These are phyloP conservation scores for Apiotrichum domesticum DNA, from an alignment of 1,284 basidiomycete genomes.

Conservation along the genomic window DNA sequence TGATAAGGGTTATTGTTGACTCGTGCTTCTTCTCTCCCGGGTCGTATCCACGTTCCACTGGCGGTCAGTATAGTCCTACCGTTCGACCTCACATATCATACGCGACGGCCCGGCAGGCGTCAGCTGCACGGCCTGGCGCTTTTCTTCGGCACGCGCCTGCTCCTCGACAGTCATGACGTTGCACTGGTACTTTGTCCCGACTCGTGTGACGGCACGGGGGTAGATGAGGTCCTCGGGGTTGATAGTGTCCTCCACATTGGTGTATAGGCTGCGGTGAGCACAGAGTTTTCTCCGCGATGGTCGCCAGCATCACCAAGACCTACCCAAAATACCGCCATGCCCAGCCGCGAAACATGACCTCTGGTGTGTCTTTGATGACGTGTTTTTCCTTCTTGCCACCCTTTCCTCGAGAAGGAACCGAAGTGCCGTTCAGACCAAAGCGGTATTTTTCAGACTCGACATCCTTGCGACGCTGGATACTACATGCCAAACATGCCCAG, in stretches of 20 bases:
- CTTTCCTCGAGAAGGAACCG: conserved; percentile 53
- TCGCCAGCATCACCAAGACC: conserved; percentile 34
- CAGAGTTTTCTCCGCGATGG: not conserved
- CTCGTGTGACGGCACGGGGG: conserved; percentile 78
- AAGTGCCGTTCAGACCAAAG: conserved; percentile 50
- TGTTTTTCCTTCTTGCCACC: conserved; percentile 59
- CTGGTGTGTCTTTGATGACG: conserved; percentile 59
- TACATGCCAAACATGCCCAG: conserved; percentile 94
- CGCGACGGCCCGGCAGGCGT: conserved; percentile 1
- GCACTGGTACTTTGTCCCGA: conserved; percentile 81
- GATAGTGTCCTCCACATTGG: conserved; percentile 82
- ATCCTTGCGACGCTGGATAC: conserved; percentile 77
- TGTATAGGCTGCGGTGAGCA: conserved; percentile 61
- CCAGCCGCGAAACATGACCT: conserved; percentile 64
- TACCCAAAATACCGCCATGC: conserved; percentile 95
- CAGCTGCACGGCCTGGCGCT: conserved; percentile 17
- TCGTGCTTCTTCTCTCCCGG: conserved; percentile 34
- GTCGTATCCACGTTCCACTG: conserved; percentile 36
- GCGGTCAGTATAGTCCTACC: not conserved
- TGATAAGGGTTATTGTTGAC: conserved; percentile 27
- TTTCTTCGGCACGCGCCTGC: conserved; percentile 27
- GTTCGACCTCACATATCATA: conserved; percentile 18
- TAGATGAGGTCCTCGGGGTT: conserved; percentile 93
- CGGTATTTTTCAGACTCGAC: conserved; percentile 66
- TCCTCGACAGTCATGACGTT: conserved; percentile 45